These are phyloP conservation scores for Pseudozyma sp. DNA, from an alignment of 1,284 basidiomycete genomes.

Conservation along the genomic window DNA sequence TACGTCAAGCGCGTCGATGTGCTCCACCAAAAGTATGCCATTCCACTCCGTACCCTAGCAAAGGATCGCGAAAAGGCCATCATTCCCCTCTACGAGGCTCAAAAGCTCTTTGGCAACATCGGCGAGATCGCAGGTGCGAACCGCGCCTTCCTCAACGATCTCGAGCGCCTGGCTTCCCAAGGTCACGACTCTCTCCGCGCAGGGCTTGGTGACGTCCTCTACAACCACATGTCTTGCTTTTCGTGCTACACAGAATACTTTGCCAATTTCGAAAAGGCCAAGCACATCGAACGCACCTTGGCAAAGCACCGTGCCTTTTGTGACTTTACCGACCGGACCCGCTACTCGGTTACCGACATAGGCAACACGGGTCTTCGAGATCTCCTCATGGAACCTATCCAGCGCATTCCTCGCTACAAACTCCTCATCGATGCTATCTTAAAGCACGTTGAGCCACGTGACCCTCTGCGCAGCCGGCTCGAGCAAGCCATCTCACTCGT, in stretches of 20 bases:
- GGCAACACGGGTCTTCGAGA: slow-evolving; percentile 84
- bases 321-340: slow-evolving; percentile 79
- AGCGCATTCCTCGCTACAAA: slow-evolving; percentile 95
- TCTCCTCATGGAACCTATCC: slow-evolving; percentile 99
- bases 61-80: slow-evolving; percentile 85
- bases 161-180: slow-evolving; percentile 74
- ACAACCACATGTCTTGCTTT: slow-evolving; percentile 74
- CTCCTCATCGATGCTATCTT: slow-evolving; percentile 80
- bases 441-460: slow-evolving; percentile 51
- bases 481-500: slow-evolving; percentile 88
- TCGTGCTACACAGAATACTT: slow-evolving; percentile 92
- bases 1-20: slow-evolving; percentile 64
- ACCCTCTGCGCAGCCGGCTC: slow-evolving; percentile 74
- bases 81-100: slow-evolving; percentile 88
- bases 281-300: slow-evolving; percentile 86
- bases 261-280: slow-evolving; percentile 90
- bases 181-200: slow-evolving; percentile 73
- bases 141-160: slow-evolving; percentile 83
- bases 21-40: slow-evolving; percentile 76
- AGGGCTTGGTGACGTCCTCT: slow-evolving; percentile 83
- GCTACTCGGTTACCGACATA: slow-evolving; percentile 84
- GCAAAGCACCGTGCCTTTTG: slow-evolving; percentile 82
- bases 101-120: slow-evolving; percentile 91
- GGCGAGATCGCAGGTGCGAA: slow-evolving; percentile 89
- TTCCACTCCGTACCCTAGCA: slow-evolving; percentile 87